phyloP scores from a whole-genome alignment of 202 grass and related monocot species.

The Panicum virgatum region DNA sequence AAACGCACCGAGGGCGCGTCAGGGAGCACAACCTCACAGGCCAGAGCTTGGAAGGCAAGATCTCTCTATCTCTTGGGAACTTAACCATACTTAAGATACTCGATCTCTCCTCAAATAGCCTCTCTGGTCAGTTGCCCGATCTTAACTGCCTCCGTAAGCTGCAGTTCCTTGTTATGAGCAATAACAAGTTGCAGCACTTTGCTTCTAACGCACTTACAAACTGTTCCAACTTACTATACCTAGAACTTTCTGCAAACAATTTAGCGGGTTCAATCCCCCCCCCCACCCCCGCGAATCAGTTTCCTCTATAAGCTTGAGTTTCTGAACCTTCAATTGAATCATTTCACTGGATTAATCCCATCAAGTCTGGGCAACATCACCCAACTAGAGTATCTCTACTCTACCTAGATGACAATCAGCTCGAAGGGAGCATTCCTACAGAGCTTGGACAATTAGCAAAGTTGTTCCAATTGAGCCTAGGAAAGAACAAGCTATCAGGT shows the following conservation, averaged over 20 bases:
- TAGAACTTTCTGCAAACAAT: no score
- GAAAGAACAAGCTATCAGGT: background rate
- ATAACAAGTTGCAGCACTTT: background rate
- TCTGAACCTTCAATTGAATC: background rate
- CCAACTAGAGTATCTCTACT: rapidly evolving
- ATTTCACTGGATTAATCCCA: background rate
- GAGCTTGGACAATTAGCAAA: background rate
- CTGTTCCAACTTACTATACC: no score
- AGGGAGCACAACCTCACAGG: background rate
- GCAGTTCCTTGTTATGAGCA: background rate
- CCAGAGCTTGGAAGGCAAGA: background rate
- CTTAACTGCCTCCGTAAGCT: background rate
- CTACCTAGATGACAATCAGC: background rate
- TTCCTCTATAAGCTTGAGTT: background rate
- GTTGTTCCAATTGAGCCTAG: rapidly evolving
- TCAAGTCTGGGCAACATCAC: background rate
- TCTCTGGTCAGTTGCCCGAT: background rate
- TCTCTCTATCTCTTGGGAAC: background rate
- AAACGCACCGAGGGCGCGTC: background rate
- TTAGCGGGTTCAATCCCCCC: background rate
- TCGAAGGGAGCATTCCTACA: background rate
- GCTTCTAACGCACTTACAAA: no score
- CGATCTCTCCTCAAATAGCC: background rate
- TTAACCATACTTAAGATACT: background rate
- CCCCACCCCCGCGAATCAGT: rapidly evolving